Conservation (phyloP, 495 filamentous ascomycete species). For the Podospora australis region DNA sequence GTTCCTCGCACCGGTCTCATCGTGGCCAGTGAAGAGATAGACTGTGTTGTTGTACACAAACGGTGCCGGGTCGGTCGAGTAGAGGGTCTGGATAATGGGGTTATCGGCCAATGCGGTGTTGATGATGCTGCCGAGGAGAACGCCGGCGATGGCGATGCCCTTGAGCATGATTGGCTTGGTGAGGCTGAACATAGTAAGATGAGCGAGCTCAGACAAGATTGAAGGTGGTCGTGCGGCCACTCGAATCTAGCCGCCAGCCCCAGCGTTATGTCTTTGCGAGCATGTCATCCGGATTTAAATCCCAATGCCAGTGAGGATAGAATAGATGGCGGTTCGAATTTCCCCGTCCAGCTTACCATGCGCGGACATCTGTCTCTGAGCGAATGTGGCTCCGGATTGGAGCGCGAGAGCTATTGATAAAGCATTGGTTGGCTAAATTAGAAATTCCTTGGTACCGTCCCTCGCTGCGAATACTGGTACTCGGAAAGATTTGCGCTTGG, state of each 20-base stretch:
- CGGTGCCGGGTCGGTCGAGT: slow-evolving; percentile 28
- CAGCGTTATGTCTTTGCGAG: neutral
- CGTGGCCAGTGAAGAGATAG: slow-evolving; percentile 29
- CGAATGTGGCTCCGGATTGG: slow-evolving; percentile 6
- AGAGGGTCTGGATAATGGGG: slow-evolving; percentile 20
- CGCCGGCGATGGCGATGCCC: slow-evolving; percentile 5
- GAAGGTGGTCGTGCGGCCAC: neutral
- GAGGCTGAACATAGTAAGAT: neutral
- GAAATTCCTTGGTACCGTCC: neutral
- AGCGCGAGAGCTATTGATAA: slow-evolving; percentile 4
- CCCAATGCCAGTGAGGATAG: neutral
- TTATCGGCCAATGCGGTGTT: slow-evolving; percentile 11
- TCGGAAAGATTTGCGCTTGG: neutral
- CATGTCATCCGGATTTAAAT: too few relatives aligned
- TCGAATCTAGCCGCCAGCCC: neutral
- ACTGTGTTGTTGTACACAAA: slow-evolving; percentile 24
- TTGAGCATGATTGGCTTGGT: slow-evolving; percentile 3
- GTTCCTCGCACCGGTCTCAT: slow-evolving; percentile 19
- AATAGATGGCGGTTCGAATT: neutral
- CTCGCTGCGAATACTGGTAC: neutral
- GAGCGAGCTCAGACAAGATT: neutral
- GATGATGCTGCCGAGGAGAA: slow-evolving; percentile 5
- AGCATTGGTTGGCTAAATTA: slow-evolving; percentile 5
- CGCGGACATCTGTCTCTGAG: slow-evolving; percentile 1
- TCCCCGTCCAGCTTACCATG: neutral